Conservation (phyloP, 495 filamentous ascomycete genomes). For the Symbiotaphrina buchneri region DNA sequence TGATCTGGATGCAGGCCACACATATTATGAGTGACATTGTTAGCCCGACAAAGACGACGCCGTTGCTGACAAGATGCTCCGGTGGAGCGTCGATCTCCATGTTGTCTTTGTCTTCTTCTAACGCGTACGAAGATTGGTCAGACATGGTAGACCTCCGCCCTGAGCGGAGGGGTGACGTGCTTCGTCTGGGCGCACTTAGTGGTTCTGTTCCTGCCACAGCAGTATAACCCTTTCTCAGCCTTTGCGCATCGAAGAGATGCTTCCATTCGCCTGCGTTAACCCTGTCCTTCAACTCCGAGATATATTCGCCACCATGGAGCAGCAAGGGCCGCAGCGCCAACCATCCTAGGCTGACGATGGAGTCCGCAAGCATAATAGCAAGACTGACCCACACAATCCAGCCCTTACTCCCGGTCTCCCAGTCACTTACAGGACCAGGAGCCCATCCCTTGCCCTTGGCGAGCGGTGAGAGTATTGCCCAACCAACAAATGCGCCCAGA, state of each 20-base stretch:
- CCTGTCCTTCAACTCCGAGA: slow-evolving; percentile 10
- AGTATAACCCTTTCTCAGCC: slow-evolving; percentile 13
- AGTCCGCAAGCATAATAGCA: slow-evolving; percentile 92
- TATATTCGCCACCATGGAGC: slow-evolving; percentile 14
- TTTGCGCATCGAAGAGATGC: background rate
- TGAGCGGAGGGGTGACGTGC: too few relatives aligned
- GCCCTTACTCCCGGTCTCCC: slow-evolving; percentile 79
- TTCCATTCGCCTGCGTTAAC: slow-evolving; percentile 8
- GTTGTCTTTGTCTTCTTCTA: slow-evolving; percentile 7
- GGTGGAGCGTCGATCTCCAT: slow-evolving; percentile 56
- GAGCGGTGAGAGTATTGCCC: slow-evolving; percentile 76
- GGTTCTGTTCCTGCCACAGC: too few relatives aligned
- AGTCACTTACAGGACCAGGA: slow-evolving; percentile 62
- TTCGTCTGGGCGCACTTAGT: too few relatives aligned
- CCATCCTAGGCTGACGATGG: slow-evolving; percentile 69
- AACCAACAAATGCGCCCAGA: slow-evolving; percentile 71
- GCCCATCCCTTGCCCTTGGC: slow-evolving; percentile 79
- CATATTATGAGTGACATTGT: slow-evolving; percentile 58
- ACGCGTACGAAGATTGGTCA: too few relatives aligned
- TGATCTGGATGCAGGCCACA: slow-evolving; percentile 52
- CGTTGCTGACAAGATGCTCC: slow-evolving; percentile 56
- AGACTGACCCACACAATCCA: slow-evolving; percentile 96
- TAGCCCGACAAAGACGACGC: slow-evolving; percentile 50
- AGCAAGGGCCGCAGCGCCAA: slow-evolving; percentile 43
- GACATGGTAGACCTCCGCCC: background rate